A percentile compares a stretch with the other conserved stretches of the same genome.
phyloP scores from a whole-genome alignment of 2,329 filamentous ascomycete genomes.

The Emmonsiellopsis sp. region DNA sequence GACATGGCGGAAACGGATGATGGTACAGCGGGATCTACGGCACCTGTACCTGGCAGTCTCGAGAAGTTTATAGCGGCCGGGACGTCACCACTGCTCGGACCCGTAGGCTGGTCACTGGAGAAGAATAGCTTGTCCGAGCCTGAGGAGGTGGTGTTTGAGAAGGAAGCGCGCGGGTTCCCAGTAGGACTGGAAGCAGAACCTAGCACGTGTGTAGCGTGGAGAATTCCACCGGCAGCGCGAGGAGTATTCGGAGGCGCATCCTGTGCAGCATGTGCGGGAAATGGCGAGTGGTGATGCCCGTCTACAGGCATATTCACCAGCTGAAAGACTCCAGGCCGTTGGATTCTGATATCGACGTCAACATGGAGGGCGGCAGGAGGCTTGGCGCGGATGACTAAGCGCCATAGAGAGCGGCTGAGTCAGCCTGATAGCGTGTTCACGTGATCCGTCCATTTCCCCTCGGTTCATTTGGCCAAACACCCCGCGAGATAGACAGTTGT shows the following conservation, averaged over 20 bases:
- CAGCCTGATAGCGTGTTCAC: background rate
- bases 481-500: background rate
- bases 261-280: slow-evolving; percentile 10
- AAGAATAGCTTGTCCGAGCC: slow-evolving; percentile 37
- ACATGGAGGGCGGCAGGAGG: background rate
- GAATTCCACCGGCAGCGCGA: slow-evolving; percentile 33
- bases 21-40: background rate
- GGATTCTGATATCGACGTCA: background rate
- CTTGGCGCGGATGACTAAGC: background rate
- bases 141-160: slow-evolving; percentile 31
- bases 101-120: slow-evolving; percentile 23
- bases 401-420: background rate
- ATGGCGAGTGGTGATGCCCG: slow-evolving; percentile 12
- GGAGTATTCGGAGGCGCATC: slow-evolving; percentile 14
- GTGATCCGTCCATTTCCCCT: background rate
- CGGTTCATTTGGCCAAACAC: background rate
- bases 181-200: slow-evolving; percentile 38
- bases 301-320: slow-evolving; percentile 14
- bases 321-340: background rate
- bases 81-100: slow-evolving; percentile 22
- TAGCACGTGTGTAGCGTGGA: slow-evolving; percentile 36
- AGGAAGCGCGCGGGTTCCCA: slow-evolving; percentile 29
- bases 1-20: slow-evolving; percentile 25
- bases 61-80: slow-evolving; percentile 8
- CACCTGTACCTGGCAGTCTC: background rate